Evolutionary conservation across 345 rosid species (phyloP).

Genomic region (Citrus sp.): DNA sequence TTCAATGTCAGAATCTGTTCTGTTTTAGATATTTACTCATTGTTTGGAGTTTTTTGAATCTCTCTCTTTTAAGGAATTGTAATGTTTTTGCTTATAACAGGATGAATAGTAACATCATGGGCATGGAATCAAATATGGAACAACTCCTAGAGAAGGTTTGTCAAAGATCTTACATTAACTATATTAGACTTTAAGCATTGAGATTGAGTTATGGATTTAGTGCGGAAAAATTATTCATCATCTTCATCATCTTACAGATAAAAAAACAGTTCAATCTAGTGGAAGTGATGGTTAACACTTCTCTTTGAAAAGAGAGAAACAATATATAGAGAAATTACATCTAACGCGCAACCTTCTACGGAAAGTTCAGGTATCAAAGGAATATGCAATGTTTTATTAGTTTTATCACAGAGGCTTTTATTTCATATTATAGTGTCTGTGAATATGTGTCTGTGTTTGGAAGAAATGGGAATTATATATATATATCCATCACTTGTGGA

Average conservation of each 20-base stretch:
- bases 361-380: slow-evolving; percentile 81
- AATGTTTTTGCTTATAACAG: slow-evolving; percentile 41
- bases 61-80: not conserved
- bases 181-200: not conserved
- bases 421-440: not conserved
- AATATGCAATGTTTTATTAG: not conserved
- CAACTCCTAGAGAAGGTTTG: slow-evolving; percentile 87
- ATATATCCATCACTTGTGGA: not conserved
- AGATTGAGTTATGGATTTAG: slow-evolving; percentile 2
- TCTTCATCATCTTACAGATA: slow-evolving; percentile 50
- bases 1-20: no score
- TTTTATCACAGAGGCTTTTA: not conserved
- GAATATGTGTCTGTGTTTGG: not conserved
- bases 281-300: slow-evolving; percentile 95
- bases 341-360: slow-evolving; percentile 92
- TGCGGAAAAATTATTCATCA: not conserved
- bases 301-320: slow-evolving; percentile 95
- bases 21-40: no score
- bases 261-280: slow-evolving; percentile 92
- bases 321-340: slow-evolving; percentile 92
- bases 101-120: slow-evolving; percentile 96
- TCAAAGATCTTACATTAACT: not conserved
- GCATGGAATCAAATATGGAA: slow-evolving; percentile 96
- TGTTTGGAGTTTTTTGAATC: not conserved
- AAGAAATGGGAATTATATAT: not conserved